Percentiles rank a stretch among this genome's conserved stretches.
Evolutionary conservation across 495 filamentous ascomycete genomes (phyloP).

Genomic region (Aspergillus nanangensis): DNA sequence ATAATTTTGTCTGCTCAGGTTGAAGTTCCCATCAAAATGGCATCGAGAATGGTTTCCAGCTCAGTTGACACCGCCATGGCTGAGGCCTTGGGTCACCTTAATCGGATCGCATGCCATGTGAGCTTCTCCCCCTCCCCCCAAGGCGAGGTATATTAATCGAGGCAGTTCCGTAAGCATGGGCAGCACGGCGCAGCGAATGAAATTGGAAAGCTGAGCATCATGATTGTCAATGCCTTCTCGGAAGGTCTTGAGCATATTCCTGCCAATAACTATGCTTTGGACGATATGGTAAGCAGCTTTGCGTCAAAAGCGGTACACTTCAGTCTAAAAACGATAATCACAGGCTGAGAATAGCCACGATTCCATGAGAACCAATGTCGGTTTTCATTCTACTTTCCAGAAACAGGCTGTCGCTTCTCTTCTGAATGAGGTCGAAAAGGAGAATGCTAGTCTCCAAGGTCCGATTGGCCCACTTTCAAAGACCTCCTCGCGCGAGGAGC

Average conservation of each 20-base stretch:
- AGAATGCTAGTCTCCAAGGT: background rate
- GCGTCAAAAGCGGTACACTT: background rate
- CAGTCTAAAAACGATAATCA: background rate
- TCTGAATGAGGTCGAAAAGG: slow-evolving; percentile 11
- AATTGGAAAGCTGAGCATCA: slow-evolving; percentile 21
- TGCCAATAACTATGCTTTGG: slow-evolving; percentile 8
- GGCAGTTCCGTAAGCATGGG: slow-evolving; percentile 21
- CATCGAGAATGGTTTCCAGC: slow-evolving; percentile 8
- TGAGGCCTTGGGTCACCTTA: slow-evolving; percentile 19
- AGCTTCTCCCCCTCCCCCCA: background rate
- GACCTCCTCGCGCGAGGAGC: background rate
- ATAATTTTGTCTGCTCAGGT: background rate
- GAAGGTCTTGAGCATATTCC: slow-evolving; percentile 13
- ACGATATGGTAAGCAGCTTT: slow-evolving; percentile 11
- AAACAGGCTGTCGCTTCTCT: slow-evolving; percentile 11
- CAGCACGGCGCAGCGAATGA: slow-evolving; percentile 21
- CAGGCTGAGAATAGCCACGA: background rate
- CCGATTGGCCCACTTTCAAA: slow-evolving; percentile 4
- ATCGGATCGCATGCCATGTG: slow-evolving; percentile 19
- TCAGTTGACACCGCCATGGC: slow-evolving; percentile 17
- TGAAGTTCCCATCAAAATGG: no score
- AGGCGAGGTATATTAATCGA: slow-evolving; percentile 1
- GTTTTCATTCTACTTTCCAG: background rate
- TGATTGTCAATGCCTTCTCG: slow-evolving; percentile 18
- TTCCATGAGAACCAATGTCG: background rate